A percentile compares a stretch with the other conserved stretches of the same genome.
Evolutionary conservation across 371 early-diverging fungal species (phyloP).

Genomic region (Dentiscutata heterogama): DNA sequence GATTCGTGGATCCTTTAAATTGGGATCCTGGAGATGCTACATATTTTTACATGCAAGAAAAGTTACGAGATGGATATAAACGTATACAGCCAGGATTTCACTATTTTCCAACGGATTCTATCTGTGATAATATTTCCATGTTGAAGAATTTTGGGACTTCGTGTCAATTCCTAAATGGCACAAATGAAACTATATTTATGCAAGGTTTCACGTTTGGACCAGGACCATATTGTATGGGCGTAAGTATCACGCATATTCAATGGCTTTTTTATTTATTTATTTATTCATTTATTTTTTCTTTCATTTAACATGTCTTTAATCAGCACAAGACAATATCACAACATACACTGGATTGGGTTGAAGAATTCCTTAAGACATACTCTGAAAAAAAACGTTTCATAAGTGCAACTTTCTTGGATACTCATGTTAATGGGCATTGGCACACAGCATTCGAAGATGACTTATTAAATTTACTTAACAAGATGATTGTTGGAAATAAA

Average conservation of each 20-base stretch:
- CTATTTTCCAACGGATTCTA: slow-evolving; percentile 44
- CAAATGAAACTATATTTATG: slow-evolving; percentile 47
- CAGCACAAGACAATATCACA: too few relatives aligned
- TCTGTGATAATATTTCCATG: slow-evolving; percentile 4
- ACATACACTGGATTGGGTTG: too few relatives aligned
- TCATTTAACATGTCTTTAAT: too few relatives aligned
- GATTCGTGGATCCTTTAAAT: slow-evolving; percentile 16
- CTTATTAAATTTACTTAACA: slow-evolving; percentile 4
- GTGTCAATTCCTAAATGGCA: slow-evolving; percentile 44
- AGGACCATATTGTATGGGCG: slow-evolving; percentile 52
- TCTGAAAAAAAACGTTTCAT: slow-evolving; percentile 46
- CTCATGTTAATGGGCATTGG: slow-evolving; percentile 49
- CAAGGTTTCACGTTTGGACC: slow-evolving; percentile 51
- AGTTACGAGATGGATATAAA: not conserved
- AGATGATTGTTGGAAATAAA: not conserved
- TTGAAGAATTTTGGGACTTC: slow-evolving; percentile 46
- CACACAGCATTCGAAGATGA: not conserved
- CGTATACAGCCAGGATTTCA: slow-evolving; percentile 49
- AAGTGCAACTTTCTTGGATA: slow-evolving; percentile 52
- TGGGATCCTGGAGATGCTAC: not conserved
- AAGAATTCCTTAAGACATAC: too few relatives aligned
- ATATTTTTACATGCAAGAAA: not conserved
- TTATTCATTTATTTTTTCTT: too few relatives aligned
- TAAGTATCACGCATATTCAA: slow-evolving; percentile 49
- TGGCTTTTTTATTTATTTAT: not conserved